phyloP scores from a whole-genome alignment of 345 rosid species.

The Citrus cavaleriei region DNA sequence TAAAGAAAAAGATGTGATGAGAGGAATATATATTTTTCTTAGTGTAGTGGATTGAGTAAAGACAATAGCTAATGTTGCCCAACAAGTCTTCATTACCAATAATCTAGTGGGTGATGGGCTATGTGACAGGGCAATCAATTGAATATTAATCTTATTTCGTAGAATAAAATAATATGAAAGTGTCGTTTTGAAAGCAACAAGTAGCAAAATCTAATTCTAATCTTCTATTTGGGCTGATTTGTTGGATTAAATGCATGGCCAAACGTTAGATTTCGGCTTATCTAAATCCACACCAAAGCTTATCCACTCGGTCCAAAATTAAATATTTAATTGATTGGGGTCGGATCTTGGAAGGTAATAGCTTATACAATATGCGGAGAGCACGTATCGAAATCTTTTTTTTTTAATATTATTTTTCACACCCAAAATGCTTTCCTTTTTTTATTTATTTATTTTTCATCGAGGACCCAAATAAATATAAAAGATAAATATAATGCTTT shows the following conservation, averaged over 20 bases:
- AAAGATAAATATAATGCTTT: no score
- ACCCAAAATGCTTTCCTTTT: no score
- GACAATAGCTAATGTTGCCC: not conserved
- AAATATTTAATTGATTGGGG: not conserved
- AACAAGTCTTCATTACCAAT: not conserved
- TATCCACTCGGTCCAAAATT: not conserved
- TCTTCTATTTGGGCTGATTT: not conserved
- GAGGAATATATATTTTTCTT: not conserved
- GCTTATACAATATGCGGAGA: not conserved
- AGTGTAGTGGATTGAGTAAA: not conserved
- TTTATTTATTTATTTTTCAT: no score
- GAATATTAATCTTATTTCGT: not conserved
- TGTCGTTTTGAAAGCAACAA: not conserved
- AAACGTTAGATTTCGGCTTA: not conserved
- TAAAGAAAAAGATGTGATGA: not conserved
- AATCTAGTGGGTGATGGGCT: not conserved
- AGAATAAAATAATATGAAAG: not conserved
- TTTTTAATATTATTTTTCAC: no score
- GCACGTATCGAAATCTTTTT: no score
- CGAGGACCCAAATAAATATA: no score
- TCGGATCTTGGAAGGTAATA: not conserved
- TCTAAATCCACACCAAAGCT: not conserved
- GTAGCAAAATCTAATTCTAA: not conserved
- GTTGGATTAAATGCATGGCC: not conserved
- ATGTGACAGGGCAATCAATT: not conserved